Base-by-base conservation (phyloP, 495 filamentous ascomycete species). In the Xylaria palmicola region DNA sequence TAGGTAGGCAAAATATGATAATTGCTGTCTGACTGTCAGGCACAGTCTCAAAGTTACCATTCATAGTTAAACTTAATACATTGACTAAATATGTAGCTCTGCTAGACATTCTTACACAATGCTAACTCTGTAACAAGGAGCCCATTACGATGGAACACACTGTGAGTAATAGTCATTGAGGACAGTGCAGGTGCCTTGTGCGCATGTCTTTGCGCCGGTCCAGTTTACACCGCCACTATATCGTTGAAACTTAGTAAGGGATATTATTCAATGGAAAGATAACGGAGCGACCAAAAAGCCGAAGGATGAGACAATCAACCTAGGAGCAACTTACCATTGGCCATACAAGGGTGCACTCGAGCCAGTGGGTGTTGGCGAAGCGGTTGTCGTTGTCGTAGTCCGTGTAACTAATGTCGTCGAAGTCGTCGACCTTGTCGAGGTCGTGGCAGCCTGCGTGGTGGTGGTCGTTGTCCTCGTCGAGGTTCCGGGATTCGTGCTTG, bases 151-250 rank as follows among this genome's bases (percentile, higher is more conserved):
- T 30, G 47, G 47, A 6, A 50, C 0, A n/a, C 47, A 50, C 32
- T 50, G 27, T 10, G 27, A 50, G 13, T 50, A 50, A 27, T 50
- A 32, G 4, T 50, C 47, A 27, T 50, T 50, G 2, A 17, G 47
- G 4, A 6, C 8, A 40, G 77, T 52, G 76, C 32, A 52, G 30
- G 48, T 52, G 34, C 48, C 52, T 55, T 55, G 52, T 4, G 52
- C 52, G 37, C 52, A 55, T 17, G 52, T 19, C 37, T 36, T 55
- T 43, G 39, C 1, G 13, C 52, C 52, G 15, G 0, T 43, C 52
- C 39, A 44, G 40, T 20, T 15, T 43, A 13, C 15, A 3, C 52
- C 52, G 26, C 37, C 52, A 22, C 52, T 56, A 44, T 13, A 12
- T 24, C 5, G 10, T 32, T 37, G 8, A 2, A 15, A 20, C 6